Percentiles rank a stretch among this genome's conserved stretches.
phyloP scores from a whole-genome alignment of 2,329 filamentous ascomycete genomes.

The Cercospora nicotianae region DNA sequence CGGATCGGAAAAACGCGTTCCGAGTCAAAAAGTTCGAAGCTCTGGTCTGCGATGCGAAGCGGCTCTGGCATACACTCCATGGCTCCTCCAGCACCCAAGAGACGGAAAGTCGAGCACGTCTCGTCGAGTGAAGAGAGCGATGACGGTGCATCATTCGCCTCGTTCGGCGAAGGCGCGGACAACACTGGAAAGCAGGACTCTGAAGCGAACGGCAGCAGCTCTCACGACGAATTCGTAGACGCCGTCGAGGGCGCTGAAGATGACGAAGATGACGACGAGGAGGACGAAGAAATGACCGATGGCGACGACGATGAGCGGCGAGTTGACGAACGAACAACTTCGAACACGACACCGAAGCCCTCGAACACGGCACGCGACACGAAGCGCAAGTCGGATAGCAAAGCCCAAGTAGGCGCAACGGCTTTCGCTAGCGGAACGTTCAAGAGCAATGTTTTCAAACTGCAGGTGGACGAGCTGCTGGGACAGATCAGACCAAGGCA shows the following conservation, averaged over 20 bases:
- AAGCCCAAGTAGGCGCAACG: slow-evolving; percentile 32
- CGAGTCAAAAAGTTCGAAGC: slow-evolving; percentile 13
- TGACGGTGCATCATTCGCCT: slow-evolving; percentile 37
- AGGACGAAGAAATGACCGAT: slow-evolving; percentile 16
- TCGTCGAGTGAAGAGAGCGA: slow-evolving; percentile 33
- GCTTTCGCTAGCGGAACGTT: slow-evolving; percentile 57
- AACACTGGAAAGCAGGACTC: slow-evolving; percentile 14
- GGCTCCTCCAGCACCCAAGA: slow-evolving; percentile 37
- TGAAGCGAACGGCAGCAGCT: slow-evolving; percentile 21
- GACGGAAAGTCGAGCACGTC: slow-evolving; percentile 39
- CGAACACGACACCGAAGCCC: slow-evolving; percentile 14
- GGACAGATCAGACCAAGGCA: slow-evolving; percentile 59
- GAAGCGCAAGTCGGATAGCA: slow-evolving; percentile 14
- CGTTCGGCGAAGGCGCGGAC: slow-evolving; percentile 30
- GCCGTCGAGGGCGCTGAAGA: slow-evolving; percentile 12
- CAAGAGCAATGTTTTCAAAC: slow-evolving; percentile 66
- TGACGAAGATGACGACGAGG: slow-evolving; percentile 20
- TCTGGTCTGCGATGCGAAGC: slow-evolving; percentile 3
- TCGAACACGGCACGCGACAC: background rate
- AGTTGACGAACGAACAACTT: slow-evolving; percentile 9
- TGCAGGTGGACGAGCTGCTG: slow-evolving; percentile 66
- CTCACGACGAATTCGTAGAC: slow-evolving; percentile 15
- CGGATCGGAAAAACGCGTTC: background rate
- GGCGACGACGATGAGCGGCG: slow-evolving; percentile 10
- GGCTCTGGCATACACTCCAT: slow-evolving; percentile 26